Base-by-base conservation (phyloP, 2,329 filamentous ascomycete species). In the Venturia nashicola region DNA sequence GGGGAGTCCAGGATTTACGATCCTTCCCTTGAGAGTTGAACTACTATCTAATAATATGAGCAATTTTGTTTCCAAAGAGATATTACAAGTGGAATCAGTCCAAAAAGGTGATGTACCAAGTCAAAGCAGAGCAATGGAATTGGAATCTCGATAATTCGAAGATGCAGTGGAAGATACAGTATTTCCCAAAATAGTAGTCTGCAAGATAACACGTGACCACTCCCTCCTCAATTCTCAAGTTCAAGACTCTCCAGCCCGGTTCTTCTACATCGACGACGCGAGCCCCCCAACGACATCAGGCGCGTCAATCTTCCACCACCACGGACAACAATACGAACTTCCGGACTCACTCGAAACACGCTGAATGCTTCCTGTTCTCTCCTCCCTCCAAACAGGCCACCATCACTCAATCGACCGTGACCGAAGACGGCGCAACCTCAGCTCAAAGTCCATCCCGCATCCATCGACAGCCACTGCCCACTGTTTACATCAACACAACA, bases 291-390 rank as follows among this genome's bases (percentile, higher is more conserved):
- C 51, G 51, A 36, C 20, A 51, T 51, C 46, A 51, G 46, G 46
- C 51, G 51, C 51, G 51, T 57, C 51, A 34, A 57, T 57, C 46
- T 20, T 51, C 46, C 51, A 57, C 51, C 27, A 57, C 51, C 51
- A 57, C 51, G 39, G 51, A 57, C 51, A 32, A n/a, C 32, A 57
- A 18, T 57, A 57, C 27, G 14, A 57, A 36, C 23, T 36, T 14
- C 51, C 20, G 36, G 32, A 57, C 7, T 16, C 51, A 6, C 27
- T n/a, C 6, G 5, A 27, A 57, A n/a, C 27, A 57, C 46, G 20
- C 46, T 51, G 46, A 5, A 23, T 16, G 46, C 5, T 14, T 18
- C 51, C 32, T 36, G 51, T 36, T 36, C 32, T 23, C 32, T n/a
- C 51, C 51, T n/a, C 51, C 32, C 27, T 7, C 27, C 32, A 36